Evolutionary conservation across 1,284 basidiomycete species (phyloP).

Genomic region (Microbotryomycetes sp.): DNA sequence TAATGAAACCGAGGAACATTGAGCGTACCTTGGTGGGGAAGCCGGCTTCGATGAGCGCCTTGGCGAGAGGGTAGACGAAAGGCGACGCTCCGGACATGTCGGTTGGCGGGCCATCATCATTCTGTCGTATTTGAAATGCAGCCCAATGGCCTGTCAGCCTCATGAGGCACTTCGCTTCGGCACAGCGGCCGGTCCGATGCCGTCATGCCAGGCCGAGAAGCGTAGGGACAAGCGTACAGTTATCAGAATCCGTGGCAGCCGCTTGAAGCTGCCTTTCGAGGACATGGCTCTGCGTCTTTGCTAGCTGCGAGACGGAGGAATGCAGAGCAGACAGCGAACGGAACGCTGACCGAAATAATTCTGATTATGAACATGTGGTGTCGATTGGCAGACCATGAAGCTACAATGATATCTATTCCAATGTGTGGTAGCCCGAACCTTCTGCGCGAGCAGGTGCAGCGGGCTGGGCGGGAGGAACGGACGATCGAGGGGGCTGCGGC

Average conservation of each 20-base stretch:
- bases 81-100: conserved; percentile 61
- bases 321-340: too few species aligned
- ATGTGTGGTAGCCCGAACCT: background rate
- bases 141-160: background rate
- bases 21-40: conserved; percentile 50
- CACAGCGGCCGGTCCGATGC: background rate
- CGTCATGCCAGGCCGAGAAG: too few species aligned
- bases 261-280: too few species aligned
- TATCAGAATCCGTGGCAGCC: too few species aligned
- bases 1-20: background rate
- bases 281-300: too few species aligned
- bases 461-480: background rate
- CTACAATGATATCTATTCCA: background rate
- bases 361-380: too few species aligned
- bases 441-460: background rate
- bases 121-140: conserved; percentile 36
- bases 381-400: background rate
- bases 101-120: conserved; percentile 74
- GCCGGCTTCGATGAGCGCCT: conserved; percentile 50
- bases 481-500: conserved; percentile 3
- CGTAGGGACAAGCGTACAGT: too few species aligned
- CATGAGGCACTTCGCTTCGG: too few species aligned
- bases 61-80: conserved; percentile 71
- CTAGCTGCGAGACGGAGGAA: too few species aligned
- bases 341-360: too few species aligned